A percentile compares a stretch with the other conserved stretches of the same genome.
Conservation (phyloP, 352 stramenopile genomes). For the Pythium pyrilobum region DNA sequence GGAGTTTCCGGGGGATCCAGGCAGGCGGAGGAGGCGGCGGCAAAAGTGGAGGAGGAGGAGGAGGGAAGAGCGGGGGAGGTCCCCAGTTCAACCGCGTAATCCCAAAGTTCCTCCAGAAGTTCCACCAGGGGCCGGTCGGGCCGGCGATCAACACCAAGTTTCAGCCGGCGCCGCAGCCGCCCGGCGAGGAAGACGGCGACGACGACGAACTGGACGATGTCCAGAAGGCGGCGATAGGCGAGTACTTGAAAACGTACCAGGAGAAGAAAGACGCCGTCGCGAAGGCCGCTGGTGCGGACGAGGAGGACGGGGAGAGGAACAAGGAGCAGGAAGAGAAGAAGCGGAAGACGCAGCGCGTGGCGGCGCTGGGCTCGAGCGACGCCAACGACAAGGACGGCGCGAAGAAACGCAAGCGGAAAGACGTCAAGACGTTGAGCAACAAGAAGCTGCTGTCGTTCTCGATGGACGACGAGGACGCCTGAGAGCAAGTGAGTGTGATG, state of each 20-base stretch:
- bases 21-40: constrained; percentile 16
- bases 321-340: constrained; percentile 13
- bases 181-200: constrained; percentile 37
- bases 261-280: constrained; percentile 26
- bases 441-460: constrained; percentile 81
- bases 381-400: constrained; percentile 13
- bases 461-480: constrained; percentile 61
- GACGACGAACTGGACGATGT: constrained; percentile 76
- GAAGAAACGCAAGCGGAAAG: constrained; percentile 63
- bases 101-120: constrained; percentile 81
- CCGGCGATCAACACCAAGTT: constrained; percentile 73
- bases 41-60: constrained; percentile 6
- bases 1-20: constrained; percentile 57
- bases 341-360: constrained; percentile 36
- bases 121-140: constrained; percentile 32
- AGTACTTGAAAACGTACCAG: constrained; percentile 54
- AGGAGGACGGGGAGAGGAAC: constrained; percentile 9
- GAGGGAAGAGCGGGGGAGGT: constrained; percentile 29
- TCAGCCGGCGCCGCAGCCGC: constrained; percentile 27
- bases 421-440: constrained; percentile 50
- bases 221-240: constrained; percentile 69
- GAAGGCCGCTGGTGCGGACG: not conserved
- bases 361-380: constrained; percentile 25
- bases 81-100: constrained; percentile 81
- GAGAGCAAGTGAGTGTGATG: constrained; percentile 3